phyloP scores from a whole-genome alignment of 1,284 basidiomycete species.

The Cryptococcus sp. region DNA sequence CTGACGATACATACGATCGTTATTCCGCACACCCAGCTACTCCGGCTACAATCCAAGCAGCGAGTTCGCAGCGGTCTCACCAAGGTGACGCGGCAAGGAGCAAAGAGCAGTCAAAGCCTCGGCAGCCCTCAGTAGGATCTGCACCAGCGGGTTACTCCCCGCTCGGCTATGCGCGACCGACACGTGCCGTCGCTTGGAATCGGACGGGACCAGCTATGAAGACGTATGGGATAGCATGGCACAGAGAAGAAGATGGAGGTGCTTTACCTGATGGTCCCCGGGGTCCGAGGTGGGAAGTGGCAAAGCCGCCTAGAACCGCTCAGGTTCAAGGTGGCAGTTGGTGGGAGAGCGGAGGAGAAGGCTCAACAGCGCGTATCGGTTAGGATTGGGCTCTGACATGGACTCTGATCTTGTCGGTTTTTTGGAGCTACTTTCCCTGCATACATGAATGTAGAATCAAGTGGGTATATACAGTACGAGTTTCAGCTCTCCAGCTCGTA shows the following conservation, averaged over 20 bases:
- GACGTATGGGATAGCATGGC: conserved; percentile 37
- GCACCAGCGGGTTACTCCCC: conserved; percentile 25
- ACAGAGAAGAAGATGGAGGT: conserved; percentile 15
- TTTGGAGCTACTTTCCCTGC: no score
- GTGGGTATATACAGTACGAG: no score
- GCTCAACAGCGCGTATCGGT: neutral
- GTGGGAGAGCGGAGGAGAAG: conserved; percentile 28
- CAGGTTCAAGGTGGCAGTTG: conserved; percentile 22
- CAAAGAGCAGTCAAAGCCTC: neutral
- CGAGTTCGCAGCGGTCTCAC: neutral
- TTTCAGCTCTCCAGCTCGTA: conserved; percentile 8
- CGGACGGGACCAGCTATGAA: conserved; percentile 38
- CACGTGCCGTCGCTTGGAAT: conserved; percentile 24
- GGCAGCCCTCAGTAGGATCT: neutral
- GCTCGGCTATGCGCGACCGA: conserved; percentile 25
- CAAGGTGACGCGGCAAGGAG: neutral
- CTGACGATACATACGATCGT: conserved; percentile 27
- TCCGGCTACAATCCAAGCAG: neutral
- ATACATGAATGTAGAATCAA: no score
- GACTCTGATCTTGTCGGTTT: no score
- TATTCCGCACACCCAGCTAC: conserved; percentile 34
- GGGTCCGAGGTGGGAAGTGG: conserved; percentile 32
- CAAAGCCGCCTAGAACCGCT: conserved; percentile 30
- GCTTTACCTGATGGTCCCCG: conserved; percentile 22
- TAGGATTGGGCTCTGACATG: neutral